Evolutionary conservation across 2,329 filamentous ascomycete genomes (phyloP).

Genomic region (Mycocentrospora acerina): DNA sequence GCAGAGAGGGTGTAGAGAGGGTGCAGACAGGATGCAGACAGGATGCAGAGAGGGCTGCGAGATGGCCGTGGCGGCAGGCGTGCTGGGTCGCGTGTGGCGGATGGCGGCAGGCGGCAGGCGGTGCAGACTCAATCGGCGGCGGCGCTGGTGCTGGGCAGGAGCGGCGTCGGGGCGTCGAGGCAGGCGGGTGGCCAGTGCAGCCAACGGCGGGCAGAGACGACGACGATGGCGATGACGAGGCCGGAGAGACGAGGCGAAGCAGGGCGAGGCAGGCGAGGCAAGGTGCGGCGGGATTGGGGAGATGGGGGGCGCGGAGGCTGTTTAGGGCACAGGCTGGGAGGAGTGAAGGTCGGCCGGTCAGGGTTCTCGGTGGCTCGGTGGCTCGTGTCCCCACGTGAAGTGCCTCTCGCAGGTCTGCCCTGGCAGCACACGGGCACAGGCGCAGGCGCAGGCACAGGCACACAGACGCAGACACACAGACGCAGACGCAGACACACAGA

Average conservation of each 20-base stretch:
- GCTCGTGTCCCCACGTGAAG: constrained; percentile 35
- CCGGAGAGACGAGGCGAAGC: neutral
- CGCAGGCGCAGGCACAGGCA: too few species aligned
- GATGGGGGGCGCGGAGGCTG: neutral
- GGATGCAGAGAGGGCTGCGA: constrained; percentile 16
- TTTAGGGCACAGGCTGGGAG: constrained; percentile 6
- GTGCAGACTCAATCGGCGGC: too few species aligned
- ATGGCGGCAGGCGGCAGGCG: constrained; percentile 26
- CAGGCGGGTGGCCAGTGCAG: constrained; percentile 7
- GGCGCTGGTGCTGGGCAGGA: constrained; percentile 25
- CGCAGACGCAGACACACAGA: too few species aligned
- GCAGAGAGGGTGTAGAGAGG: constrained; percentile 22
- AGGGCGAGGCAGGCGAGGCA: neutral
- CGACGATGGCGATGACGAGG: neutral
- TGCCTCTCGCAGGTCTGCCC: constrained; percentile 3
- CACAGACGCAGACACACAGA: too few species aligned
- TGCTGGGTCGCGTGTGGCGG: constrained; percentile 34
- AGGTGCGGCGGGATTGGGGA: neutral
- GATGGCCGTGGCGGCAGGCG: too few species aligned
- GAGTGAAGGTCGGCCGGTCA: constrained; percentile 9
- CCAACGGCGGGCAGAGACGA: constrained; percentile 10
- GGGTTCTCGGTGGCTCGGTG: constrained; percentile 17
- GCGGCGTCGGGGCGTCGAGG: constrained; percentile 6
- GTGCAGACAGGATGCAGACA: constrained; percentile 14
- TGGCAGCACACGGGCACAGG: constrained; percentile 1